Percentiles rank a stretch among this genome's conserved stretches.
These are phyloP conservation scores for Ascochyta rabiei DNA, from an alignment of 2,329 filamentous ascomycete species.

Conservation along the genomic window DNA sequence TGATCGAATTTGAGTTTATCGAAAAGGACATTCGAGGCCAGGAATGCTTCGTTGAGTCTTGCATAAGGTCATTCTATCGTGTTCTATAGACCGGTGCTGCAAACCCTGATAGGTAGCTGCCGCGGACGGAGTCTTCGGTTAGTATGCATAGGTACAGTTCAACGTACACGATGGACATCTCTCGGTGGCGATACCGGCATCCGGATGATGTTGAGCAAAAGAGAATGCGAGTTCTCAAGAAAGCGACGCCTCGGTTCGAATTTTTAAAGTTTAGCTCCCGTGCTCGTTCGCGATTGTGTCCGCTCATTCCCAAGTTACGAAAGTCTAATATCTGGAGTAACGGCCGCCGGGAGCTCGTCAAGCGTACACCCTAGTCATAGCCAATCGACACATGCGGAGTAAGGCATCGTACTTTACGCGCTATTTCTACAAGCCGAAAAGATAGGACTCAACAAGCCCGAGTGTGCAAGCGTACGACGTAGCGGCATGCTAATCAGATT, in stretches of 20 bases:
- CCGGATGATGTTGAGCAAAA: background rate
- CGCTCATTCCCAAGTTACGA: background rate
- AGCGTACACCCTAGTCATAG: background rate
- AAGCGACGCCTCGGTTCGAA: background rate
- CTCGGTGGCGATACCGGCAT: background rate
- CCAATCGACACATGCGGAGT: constrained; percentile 8
- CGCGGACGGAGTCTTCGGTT: background rate
- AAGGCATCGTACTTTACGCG: background rate
- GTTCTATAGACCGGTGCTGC: background rate
- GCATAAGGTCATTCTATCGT: background rate
- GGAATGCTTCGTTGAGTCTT: background rate
- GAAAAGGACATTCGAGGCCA: background rate
- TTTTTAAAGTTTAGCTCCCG: constrained; percentile 10
- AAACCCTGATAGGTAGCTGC: background rate
- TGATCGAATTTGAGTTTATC: background rate
- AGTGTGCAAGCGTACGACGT: constrained; percentile 8
- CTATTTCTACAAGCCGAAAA: background rate
- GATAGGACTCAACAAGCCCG: constrained; percentile 1
- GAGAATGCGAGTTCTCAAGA: background rate
- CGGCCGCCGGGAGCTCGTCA: background rate
- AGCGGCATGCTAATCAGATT: constrained; percentile 1
- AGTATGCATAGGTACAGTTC: background rate
- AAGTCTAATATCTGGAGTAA: constrained; percentile 4
- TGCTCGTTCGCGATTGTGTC: background rate
- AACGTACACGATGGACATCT: background rate